These are phyloP conservation scores for Verbena officinalis DNA, from an alignment of 257 asterid genomes.

Conservation along the genomic window DNA sequence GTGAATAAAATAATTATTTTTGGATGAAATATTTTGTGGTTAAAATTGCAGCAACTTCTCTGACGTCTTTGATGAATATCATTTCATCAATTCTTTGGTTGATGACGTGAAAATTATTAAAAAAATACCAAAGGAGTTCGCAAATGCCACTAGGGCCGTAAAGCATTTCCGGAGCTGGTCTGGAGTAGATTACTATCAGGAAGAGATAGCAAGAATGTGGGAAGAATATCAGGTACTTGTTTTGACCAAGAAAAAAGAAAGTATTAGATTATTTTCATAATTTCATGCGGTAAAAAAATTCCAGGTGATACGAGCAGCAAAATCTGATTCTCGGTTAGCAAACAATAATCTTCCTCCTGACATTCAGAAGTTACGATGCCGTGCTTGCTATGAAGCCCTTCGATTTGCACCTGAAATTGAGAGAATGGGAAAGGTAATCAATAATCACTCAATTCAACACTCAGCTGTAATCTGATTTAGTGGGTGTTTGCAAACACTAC, in stretches of 20 bases:
- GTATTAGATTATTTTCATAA: constrained; percentile 16
- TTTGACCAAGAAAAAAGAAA: no score
- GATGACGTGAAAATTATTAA: constrained; percentile 72
- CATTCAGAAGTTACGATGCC: constrained; percentile 89
- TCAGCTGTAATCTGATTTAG: no score
- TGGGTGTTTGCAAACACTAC: no score
- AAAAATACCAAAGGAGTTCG: constrained; percentile 67
- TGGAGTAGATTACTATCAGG: constrained; percentile 77
- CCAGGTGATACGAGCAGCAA: constrained; percentile 94
- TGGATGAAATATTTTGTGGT: constrained; percentile 24
- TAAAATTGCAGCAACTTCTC: constrained; percentile 84
- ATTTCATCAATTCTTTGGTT: constrained; percentile 69
- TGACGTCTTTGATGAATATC: constrained; percentile 84
- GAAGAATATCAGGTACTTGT: constrained; percentile 68
- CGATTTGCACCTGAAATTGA: constrained; percentile 86
- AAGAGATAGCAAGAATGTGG: constrained; percentile 84
- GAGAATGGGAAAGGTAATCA: constrained; percentile 85
- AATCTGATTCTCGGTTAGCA: constrained; percentile 93
- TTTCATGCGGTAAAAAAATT: constrained; percentile 15
- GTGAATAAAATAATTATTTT: constrained; percentile 3
- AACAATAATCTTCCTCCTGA: constrained; percentile 93
- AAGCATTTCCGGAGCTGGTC: constrained; percentile 98
- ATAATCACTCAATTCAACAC: constrained; percentile 3
- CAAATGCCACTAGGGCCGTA: constrained; percentile 66
- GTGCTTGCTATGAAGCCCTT: constrained; percentile 90